These are phyloP conservation scores for Nosema muscidifuracis DNA, from an alignment of 371 early-diverging fungal genomes.

Conservation along the genomic window DNA sequence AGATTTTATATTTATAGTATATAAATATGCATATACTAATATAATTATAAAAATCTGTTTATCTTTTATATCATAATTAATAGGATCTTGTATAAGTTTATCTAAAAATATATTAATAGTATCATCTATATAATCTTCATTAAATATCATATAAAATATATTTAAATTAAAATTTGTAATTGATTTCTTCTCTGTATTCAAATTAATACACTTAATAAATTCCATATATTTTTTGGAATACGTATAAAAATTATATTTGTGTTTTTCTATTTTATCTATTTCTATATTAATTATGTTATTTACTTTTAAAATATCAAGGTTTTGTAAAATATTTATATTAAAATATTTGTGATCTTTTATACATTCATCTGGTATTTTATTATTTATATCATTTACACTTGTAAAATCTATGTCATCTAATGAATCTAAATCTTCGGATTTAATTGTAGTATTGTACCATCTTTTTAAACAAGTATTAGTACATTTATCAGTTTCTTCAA, in stretches of 20 bases:
- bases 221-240: conserved; percentile 7
- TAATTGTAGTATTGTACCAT: neutral
- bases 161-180: neutral
- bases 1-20: neutral
- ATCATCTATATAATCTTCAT: conserved; percentile 1
- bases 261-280: neutral
- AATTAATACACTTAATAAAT: conserved; percentile 3
- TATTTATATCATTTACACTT: neutral
- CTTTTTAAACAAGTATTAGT: neutral
- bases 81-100: neutral
- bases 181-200: neutral
- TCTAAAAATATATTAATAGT: conserved; percentile 10
- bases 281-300: neutral
- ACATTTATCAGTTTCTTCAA: neutral
- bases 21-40: neutral
- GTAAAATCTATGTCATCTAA: neutral
- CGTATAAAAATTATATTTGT: neutral
- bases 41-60: conserved; percentile 18
- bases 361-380: neutral
- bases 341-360: neutral
- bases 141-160: conserved; percentile 8
- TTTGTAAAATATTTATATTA: neutral
- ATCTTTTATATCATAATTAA: neutral
- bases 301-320: neutral
- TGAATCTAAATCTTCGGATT: neutral